Evolutionary conservation across 1,284 basidiomycete genomes (phyloP), one percentile per base, ranked within the genome.

Genomic region (Pholiota adiposa): DNA sequence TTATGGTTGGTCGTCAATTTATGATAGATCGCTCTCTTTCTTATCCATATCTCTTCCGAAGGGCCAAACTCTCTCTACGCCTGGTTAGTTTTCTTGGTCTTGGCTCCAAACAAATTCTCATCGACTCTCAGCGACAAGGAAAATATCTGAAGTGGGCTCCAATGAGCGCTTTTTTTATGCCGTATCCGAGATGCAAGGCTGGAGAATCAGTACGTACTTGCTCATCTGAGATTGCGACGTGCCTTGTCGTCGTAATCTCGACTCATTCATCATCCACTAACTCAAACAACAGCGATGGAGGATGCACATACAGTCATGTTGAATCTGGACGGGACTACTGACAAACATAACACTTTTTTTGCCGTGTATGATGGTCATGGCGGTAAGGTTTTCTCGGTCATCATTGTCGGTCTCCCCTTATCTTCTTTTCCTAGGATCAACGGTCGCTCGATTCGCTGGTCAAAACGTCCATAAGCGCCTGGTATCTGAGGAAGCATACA

Each of bases 331-430:
- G 75, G 64, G 21, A 3, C 63, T 36, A 58, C 76, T 44, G 70
- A 78, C 4, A 80, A 84, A 27, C 80, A 81, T 16, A 91, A 91
- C 71, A 80, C 88, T 0, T 97, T 98, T 77, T 98, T 98, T 69
- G 97, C 93, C 36, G 96, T 99, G 1, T 99, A 98, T 72, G 97
- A 99, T 76, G 97, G 97, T 21, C 97, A 99, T 72, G 97, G 97
- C 63, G 97, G 95, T 96, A 71, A 65, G 90, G 9, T 38, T 7
- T 76, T 34, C 38, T 56, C 51, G 49, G 58, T 4, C 21, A 21
- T 21, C 63, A 40, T 49, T 27, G n/a, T 40, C 51, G 64, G 64
- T 54, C 58, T 63, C 21, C 58, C 41, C 23, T 55, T 33, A 56
- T 52, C 46, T 46, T 50, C 5, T 36, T 51, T n/a, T 58, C 58